Base-by-base conservation (phyloP, 768 basidiomycete species). In the Russula olivacea region DNA sequence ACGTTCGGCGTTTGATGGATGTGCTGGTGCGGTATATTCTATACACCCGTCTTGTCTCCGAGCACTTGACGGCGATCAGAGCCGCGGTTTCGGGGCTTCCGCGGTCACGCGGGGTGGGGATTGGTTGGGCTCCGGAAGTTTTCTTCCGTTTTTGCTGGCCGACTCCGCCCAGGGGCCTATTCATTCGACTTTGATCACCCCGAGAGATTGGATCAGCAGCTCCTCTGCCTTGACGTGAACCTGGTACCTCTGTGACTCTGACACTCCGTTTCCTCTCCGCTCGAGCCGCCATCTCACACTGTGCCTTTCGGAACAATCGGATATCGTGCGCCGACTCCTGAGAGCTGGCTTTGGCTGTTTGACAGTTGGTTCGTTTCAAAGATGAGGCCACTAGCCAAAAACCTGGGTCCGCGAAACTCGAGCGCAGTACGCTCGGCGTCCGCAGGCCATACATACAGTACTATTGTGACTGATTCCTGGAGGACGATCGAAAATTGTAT, bases 161-260 rank as follows among this genome's bases (percentile, higher is more conserved):
- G 36, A 34, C 34, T n/a, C n/a, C n/a, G n/a, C 36, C 36, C 36
- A 36, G 12, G 36, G 49, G 34, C n/a, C 15, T 17, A 40, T 40
- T 40, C 38, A 40, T 21, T 11, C 14, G 10, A 3, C 32, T 52
- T 30, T 19, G 49, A 58, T 63, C 43, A 48, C 11, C 43, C 58
- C 62, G 62, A 38, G n/a, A 19, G 43, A 15, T 58, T 63, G 62
- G 62, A 53, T 63, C 52, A 55, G 47, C 25, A 32, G 28, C 28
- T 43, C 2, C 23, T 45, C n/a, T 14, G 10, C n/a, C 11, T n/a
- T 14, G 53, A 59, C 38, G 28, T 34, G 47, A 25, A 47, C 51
- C n/a, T 34, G 32, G 45, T 45, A 34, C 55, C 8, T 17, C 15
- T 5, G 15, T 9, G 15, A 30, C n/a, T 21, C 40, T 50, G 47